Evolutionary conservation across 2,329 filamentous ascomycete genomes (phyloP).

Genomic region (Xylariaceae sp.): DNA sequence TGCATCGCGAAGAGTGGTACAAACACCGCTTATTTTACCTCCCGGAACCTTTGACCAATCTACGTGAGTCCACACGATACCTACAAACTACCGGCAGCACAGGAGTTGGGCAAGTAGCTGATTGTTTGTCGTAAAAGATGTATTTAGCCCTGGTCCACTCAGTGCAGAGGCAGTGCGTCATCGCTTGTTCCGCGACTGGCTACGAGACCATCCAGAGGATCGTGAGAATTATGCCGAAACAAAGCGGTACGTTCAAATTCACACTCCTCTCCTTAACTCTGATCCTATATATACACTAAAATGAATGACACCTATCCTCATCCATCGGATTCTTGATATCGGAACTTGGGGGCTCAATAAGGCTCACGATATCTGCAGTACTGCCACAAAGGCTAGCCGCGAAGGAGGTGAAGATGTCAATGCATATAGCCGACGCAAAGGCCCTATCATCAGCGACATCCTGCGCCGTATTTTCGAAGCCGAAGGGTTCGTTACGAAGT

Average conservation of each 20-base stretch:
- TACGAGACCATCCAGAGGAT: constrained; percentile 15
- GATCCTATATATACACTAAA: too few relatives aligned
- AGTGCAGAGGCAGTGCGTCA: constrained; percentile 12
- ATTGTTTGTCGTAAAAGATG: background rate
- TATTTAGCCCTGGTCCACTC: constrained; percentile 11
- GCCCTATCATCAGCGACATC: constrained; percentile 10
- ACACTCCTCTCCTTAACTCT: too few relatives aligned
- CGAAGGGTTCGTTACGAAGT: constrained; percentile 5
- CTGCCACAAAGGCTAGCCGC: constrained; percentile 1
- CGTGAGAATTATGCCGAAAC: constrained; percentile 4
- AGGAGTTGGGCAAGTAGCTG: too few relatives aligned
- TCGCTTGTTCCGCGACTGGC: constrained; percentile 16
- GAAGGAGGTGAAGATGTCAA: constrained; percentile 5
- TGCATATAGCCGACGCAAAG: constrained; percentile 12
- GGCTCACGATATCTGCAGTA: too few relatives aligned
- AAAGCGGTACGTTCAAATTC: constrained; percentile 3
- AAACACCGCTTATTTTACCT: constrained; percentile 16
- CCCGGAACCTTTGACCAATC: constrained; percentile 10
- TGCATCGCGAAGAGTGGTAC: constrained; percentile 14
- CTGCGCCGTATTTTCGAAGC: constrained; percentile 14
- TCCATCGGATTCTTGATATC: too few relatives aligned
- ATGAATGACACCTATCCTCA: too few relatives aligned
- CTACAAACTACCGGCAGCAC: background rate
- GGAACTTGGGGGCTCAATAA: too few relatives aligned
- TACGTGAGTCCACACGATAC: background rate